Evolutionary conservation across 306 rosid species (phyloP).

Genomic region (Glycine soja): DNA sequence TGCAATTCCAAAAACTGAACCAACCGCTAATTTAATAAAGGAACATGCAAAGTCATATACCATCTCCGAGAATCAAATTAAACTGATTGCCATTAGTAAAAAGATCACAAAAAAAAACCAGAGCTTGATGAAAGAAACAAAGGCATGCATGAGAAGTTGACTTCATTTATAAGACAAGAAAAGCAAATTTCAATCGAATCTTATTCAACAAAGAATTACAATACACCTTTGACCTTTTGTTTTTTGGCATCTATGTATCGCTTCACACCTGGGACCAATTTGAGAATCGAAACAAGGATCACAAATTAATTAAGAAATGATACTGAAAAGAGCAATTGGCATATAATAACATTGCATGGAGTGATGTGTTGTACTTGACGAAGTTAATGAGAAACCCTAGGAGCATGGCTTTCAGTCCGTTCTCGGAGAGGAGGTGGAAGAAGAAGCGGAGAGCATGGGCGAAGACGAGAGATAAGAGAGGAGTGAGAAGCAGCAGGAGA

Average conservation of each 20-base stretch:
- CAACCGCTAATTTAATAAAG: slow-evolving; percentile 4
- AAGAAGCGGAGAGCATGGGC: slow-evolving; percentile 40
- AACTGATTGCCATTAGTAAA: not conserved
- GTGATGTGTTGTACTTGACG: slow-evolving; percentile 40
- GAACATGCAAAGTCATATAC: not conserved
- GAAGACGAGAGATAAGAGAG: slow-evolving; percentile 46
- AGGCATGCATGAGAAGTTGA: slow-evolving; percentile 7
- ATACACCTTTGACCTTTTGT: slow-evolving; percentile 46
- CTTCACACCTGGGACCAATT: slow-evolving; percentile 57
- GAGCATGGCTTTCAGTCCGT: slow-evolving; percentile 48
- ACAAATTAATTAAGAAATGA: not conserved
- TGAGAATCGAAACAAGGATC: slow-evolving; percentile 40
- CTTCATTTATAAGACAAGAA: not conserved
- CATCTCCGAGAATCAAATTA: not conserved
- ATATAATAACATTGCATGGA: not conserved
- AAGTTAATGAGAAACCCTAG: slow-evolving; percentile 50
- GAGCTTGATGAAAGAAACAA: not conserved
- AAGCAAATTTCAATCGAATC: not conserved
- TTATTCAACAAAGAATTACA: not conserved
- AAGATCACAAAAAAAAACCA: not conserved
- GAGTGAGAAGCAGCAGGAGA: slow-evolving; percentile 45
- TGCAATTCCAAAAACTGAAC: slow-evolving; percentile 14
- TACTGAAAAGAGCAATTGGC: not conserved
- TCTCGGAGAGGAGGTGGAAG: slow-evolving; percentile 29
- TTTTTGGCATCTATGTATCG: slow-evolving; percentile 50